Evolutionary conservation across 1,284 basidiomycete species (phyloP).

Genomic region (Marasmius sp.): DNA sequence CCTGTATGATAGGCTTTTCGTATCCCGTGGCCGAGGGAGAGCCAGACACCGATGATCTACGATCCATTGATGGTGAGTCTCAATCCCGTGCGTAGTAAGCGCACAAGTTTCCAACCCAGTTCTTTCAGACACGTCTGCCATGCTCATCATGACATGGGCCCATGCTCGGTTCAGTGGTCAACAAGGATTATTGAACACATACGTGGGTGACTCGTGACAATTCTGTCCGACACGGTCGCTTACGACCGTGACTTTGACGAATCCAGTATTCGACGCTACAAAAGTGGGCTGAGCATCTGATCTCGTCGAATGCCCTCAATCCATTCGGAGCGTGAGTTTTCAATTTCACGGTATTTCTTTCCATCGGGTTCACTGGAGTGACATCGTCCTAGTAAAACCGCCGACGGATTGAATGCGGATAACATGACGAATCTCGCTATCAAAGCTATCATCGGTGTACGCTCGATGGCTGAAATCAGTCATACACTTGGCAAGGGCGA

Average conservation of each 20-base stretch:
- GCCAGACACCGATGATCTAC: slow-evolving; percentile 25
- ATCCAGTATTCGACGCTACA: slow-evolving; percentile 13
- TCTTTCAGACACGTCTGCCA: slow-evolving; percentile 15
- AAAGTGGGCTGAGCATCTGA: slow-evolving; percentile 7
- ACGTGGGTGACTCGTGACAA: slow-evolving; percentile 13
- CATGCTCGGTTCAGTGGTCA: slow-evolving; percentile 19
- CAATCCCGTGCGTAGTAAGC: neutral
- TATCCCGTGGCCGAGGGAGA: slow-evolving; percentile 5
- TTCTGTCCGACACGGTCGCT: neutral
- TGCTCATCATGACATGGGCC: slow-evolving; percentile 21
- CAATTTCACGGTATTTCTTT: neutral
- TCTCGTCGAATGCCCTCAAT: neutral
- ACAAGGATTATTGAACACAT: slow-evolving; percentile 7
- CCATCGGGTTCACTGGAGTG: neutral
- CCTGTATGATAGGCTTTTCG: neutral
- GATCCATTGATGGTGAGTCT: slow-evolving; percentile 17
- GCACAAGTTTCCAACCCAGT: too few species aligned
- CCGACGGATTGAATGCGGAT: slow-evolving; percentile 9
- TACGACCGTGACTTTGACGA: neutral
- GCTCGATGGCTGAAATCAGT: slow-evolving; percentile 20
- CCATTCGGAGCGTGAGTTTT: slow-evolving; percentile 12
- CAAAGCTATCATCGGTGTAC: slow-evolving; percentile 22
- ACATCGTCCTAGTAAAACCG: slow-evolving; percentile 1
- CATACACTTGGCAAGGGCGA: slow-evolving; percentile 11
- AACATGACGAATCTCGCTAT: slow-evolving; percentile 19